Evolutionary conservation across 495 filamentous ascomycete genomes (phyloP).

Genomic region (Neurospora pannonica): DNA sequence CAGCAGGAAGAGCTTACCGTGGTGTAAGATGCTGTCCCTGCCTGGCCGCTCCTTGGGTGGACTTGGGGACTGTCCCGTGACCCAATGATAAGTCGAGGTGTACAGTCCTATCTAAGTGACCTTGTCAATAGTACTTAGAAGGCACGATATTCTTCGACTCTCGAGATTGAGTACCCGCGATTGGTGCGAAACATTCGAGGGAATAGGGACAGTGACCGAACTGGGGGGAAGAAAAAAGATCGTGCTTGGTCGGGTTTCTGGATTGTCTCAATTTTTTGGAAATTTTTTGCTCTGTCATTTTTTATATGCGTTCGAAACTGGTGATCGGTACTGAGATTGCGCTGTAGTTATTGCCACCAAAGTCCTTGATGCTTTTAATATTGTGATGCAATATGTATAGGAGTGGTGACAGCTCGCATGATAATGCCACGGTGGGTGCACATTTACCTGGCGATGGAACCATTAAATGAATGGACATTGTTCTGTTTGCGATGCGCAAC

Average conservation of each 20-base stretch:
- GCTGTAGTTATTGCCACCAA: neutral
- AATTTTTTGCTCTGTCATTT: neutral
- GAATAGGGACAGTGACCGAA: neutral
- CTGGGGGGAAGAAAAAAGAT: neutral
- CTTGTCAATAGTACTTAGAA: neutral
- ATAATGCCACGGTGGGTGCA: neutral
- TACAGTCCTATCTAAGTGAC: neutral
- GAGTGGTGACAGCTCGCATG: neutral
- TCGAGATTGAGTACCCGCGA: neutral
- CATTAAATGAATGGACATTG: neutral
- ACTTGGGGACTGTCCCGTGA: neutral
- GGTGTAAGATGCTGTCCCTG: neutral
- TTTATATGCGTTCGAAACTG: neutral
- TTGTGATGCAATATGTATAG: neutral
- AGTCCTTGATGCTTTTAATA: neutral
- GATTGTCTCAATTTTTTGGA: neutral
- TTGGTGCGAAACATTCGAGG: neutral
- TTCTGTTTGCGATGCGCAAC: neutral
- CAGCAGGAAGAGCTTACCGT: neutral
- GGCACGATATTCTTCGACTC: neutral
- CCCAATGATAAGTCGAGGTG: neutral
- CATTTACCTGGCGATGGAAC: neutral
- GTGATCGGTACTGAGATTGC: neutral
- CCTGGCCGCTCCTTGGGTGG: neutral
- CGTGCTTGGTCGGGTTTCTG: neutral